Evolutionary conservation across 495 filamentous ascomycete species (phyloP).

Genomic region (Xylaria telfairii): DNA sequence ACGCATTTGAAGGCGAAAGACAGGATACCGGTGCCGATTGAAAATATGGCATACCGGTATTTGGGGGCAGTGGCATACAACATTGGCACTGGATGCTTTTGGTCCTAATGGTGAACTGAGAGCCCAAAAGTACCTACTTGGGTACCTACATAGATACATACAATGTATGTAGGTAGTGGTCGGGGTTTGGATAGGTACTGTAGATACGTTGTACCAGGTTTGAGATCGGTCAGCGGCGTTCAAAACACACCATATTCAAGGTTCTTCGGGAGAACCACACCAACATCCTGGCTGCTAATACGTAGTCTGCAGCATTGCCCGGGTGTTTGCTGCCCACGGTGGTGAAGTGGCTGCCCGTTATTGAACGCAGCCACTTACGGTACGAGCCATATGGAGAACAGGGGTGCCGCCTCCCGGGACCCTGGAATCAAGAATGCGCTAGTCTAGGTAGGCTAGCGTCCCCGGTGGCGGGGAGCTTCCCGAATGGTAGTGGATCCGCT

Average conservation of each 20-base stretch:
- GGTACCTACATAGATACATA: too few relatives aligned
- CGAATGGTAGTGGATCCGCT: conserved; percentile 14
- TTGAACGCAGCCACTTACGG: not conserved
- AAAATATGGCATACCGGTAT: not conserved
- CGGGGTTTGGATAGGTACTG: too few relatives aligned
- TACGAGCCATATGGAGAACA: not conserved
- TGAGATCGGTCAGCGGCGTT: not conserved
- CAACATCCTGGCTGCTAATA: too few relatives aligned
- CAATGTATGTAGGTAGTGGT: too few relatives aligned
- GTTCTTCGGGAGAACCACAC: not conserved
- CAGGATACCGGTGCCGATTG: not conserved
- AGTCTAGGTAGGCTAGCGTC: not conserved
- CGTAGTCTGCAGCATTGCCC: not conserved
- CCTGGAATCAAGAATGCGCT: not conserved
- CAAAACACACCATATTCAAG: not conserved
- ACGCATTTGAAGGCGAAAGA: not conserved
- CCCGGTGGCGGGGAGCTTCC: conserved; percentile 21
- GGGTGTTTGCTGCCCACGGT: not conserved
- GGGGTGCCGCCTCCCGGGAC: not conserved
- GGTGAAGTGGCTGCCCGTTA: not conserved
- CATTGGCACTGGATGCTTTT: not conserved
- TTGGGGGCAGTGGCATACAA: not conserved
- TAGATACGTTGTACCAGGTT: too few relatives aligned
- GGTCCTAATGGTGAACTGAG: not conserved
- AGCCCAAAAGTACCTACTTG: not conserved